Base-by-base conservation (phyloP, 2,329 filamentous ascomycete species). In the Chrysoporthe cubensis region DNA sequence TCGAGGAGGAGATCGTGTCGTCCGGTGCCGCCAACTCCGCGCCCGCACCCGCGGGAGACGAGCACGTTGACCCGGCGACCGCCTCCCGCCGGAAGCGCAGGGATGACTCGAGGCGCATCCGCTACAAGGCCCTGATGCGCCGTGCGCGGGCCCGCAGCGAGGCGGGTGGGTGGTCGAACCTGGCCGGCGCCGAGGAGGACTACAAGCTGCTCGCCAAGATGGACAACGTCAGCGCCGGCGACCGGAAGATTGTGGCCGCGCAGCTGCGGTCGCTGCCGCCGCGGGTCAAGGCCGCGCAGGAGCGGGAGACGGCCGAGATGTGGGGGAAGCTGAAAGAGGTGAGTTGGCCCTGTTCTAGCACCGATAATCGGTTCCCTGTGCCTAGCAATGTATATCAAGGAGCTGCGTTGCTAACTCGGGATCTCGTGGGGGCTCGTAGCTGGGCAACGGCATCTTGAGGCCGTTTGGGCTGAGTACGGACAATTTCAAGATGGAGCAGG, bases 391-490 rank as follows among this genome's bases (percentile, higher is more conserved):
- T 40, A 9, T 40, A 40, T 40, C 6, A 40, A 7, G n/a, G 21
- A 26, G n/a, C 50, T 21, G 4, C 11, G 9, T 58, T 18, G 16
- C 34, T 58, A 16, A 58, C 34, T 7, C 16, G 42, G 34, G 6
- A 58, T 42, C 50, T 37, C n/a, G 34, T 13, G 21, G 37, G 16
- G 21, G 50, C 0, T 46, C 43, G 4, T 18, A 67, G 61, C 82
- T 99, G 69, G 96, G 96, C 0, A 97, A 99, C 76, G 93, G 94
- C 1, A 88, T 99, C 18, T 78, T 99, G 62, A 97, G 92, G 76
- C 95, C 95, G 0, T 98, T 98, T 82, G 96, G 96, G 1, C 80
- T 99, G 72, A 96, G 91, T 68, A 98, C 96, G 13, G 90, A 97
- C 58, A 97, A 96, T 77, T 98, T 99, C 76, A 89, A 97, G 71